Evolutionary conservation across 306 rosid species (phyloP), one percentile per base, ranked within the genome.

Genomic region (Purshia tridentata): DNA sequence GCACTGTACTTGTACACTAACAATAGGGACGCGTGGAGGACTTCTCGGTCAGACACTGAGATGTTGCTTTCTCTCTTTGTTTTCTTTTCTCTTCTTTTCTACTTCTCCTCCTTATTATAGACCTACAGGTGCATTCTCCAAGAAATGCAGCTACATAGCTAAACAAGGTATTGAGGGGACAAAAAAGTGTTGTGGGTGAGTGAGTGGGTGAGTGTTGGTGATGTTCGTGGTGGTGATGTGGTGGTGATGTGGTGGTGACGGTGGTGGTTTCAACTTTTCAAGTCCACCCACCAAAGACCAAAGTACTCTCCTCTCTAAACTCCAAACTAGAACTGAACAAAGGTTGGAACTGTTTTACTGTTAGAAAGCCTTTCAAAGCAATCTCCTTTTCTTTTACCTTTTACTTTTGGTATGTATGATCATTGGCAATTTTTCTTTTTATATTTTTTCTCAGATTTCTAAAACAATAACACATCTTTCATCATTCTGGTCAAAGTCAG

Each of bases 401-500:
- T 49, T 39, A 18, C 55, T 75, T 53, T 45, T n/a, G 12, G n/a
- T 41, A 9, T 14, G n/a, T 41, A 9, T 14, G n/a, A 19, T 10
- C 58, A 53, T 78, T 72, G 67, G 52, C 11, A 45, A 42, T 13
- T 45, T 22, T 37, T 42, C 12, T 58, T 42, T 13, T 29, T 29
- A 29, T 49, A 1, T 12, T 4, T 1, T 61, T 59, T 53, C 75
- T 23, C 63, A 20, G 9, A 12, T 49, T 29, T 68, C 66, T 48
- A 50, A 52, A 79, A 46, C 74, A 65, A 49, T 62, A 50, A 44
- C 64, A 72, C 81, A 66, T 68, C 50, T 58, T 83, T 80, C 86
- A 84, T 83, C 76, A 64, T 72, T 79, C 12, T 66, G 77, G 92
- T 86, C 88, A 88, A 86, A 88, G 78, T 85, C 88, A 75, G 89